Conservation (phyloP, 345 rosid species). For the Populus pruinosa region DNA sequence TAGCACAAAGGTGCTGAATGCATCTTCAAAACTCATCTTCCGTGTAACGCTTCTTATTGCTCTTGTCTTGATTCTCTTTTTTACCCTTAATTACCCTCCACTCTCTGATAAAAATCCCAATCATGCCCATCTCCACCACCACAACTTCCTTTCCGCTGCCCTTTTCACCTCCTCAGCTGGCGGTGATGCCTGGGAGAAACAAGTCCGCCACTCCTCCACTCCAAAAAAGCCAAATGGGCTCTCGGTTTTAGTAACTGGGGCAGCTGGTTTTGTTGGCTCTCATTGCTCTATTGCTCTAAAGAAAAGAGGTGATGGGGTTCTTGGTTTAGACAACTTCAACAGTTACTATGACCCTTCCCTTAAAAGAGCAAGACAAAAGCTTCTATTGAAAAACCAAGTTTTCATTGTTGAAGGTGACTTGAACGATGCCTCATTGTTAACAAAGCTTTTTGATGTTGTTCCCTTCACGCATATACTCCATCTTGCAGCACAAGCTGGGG, state of each 20-base stretch:
- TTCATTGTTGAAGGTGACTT: slow-evolving; percentile 25
- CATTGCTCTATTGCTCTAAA: slow-evolving; percentile 26
- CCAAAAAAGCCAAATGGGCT: slow-evolving; percentile 17
- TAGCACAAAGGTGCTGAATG: slow-evolving; percentile 65
- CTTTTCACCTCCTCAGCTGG: slow-evolving; percentile 13
- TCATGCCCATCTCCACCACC: slow-evolving; percentile 34
- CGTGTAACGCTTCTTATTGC: slow-evolving; percentile 79
- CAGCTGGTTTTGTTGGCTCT: slow-evolving; percentile 24
- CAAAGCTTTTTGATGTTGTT: slow-evolving; percentile 21
- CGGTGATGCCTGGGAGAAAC: slow-evolving; percentile 25
- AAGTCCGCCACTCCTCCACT: slow-evolving; percentile 26
- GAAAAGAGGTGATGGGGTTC: slow-evolving; percentile 30
- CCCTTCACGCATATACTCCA: slow-evolving; percentile 28
- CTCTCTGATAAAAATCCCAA: slow-evolving; percentile 44
- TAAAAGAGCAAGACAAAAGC: slow-evolving; percentile 16
- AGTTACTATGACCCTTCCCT: slow-evolving; percentile 19
- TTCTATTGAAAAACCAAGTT: slow-evolving; percentile 10
- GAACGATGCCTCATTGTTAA: slow-evolving; percentile 13
- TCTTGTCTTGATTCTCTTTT: slow-evolving; percentile 64
- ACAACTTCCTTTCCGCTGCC: slow-evolving; percentile 20
- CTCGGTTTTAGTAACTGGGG: slow-evolving; percentile 20
- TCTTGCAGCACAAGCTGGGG: slow-evolving; percentile 27
- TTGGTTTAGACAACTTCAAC: slow-evolving; percentile 26
- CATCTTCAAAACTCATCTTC: slow-evolving; percentile 81
- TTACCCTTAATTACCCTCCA: slow-evolving; percentile 78